phyloP scores from a whole-genome alignment of 768 basidiomycete species.

The Mycena leptocephala region DNA sequence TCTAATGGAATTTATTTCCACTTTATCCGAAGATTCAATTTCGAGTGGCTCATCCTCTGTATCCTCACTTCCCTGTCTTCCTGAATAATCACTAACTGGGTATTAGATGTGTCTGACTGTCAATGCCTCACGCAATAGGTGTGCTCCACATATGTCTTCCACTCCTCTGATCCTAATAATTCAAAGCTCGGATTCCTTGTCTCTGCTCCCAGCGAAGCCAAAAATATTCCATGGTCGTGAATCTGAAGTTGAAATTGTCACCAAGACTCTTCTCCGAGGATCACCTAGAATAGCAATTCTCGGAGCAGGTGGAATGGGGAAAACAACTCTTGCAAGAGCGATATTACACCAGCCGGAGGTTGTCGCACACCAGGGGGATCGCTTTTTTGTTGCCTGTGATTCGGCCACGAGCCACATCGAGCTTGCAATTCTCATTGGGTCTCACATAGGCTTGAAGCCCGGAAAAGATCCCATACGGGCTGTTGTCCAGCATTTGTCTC shows the following conservation, averaged over 20 bases:
- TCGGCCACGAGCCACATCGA: neutral
- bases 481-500: neutral
- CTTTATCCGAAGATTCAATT: neutral
- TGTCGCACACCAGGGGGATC: neutral
- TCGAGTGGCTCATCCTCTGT: neutral
- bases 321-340: constrained; percentile 2
- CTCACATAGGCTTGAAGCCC: constrained; percentile 3
- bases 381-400: neutral
- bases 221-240: constrained; percentile 7
- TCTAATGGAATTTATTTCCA: neutral
- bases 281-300: no score
- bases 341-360: neutral
- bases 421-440: neutral
- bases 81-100: no score
- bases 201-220: neutral
- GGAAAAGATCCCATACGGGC: neutral
- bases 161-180: neutral
- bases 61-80: neutral
- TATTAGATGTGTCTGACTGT: neutral
- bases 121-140: neutral
- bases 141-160: neutral
- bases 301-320: no score
- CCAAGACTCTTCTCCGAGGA: no score
- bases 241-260: no score
- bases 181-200: neutral